Evolutionary conservation across 148 eudicot species (phyloP).

Genomic region (Fagopyrum homotropicum): DNA sequence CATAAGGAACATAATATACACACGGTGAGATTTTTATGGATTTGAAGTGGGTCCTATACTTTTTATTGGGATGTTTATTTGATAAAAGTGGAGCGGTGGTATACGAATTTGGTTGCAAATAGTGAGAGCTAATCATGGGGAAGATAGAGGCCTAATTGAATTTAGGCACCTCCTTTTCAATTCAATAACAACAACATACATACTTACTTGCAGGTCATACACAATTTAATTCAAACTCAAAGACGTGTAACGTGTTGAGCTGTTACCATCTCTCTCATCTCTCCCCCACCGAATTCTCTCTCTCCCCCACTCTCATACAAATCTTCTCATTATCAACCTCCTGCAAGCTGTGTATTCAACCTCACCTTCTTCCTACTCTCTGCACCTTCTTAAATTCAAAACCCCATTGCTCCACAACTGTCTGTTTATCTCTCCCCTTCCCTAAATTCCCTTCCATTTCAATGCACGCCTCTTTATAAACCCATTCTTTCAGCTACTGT

Average conservation of each 20-base stretch:
- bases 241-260: slow-evolving; percentile 20
- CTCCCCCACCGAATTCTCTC: slow-evolving; percentile 8
- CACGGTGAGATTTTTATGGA: too few relatives aligned
- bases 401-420: slow-evolving; percentile 1
- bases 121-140: background rate
- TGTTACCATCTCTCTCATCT: slow-evolving; percentile 9
- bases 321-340: slow-evolving; percentile 2
- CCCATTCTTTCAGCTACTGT: background rate
- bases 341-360: slow-evolving; percentile 14
- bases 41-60: too few relatives aligned
- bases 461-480: background rate
- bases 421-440: background rate
- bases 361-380: slow-evolving; percentile 7
- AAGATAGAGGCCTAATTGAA: background rate
- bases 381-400: background rate
- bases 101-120: too few relatives aligned
- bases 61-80: too few relatives aligned
- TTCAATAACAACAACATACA: too few relatives aligned
- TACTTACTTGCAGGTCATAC: too few relatives aligned
- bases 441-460: background rate
- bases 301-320: background rate
- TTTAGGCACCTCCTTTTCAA: background rate
- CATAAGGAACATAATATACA: too few relatives aligned
- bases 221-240: background rate
- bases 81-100: too few relatives aligned